These are phyloP conservation scores for Aspergillus pseudoterreus DNA, from an alignment of 2,329 filamentous ascomycete species.

Conservation along the genomic window DNA sequence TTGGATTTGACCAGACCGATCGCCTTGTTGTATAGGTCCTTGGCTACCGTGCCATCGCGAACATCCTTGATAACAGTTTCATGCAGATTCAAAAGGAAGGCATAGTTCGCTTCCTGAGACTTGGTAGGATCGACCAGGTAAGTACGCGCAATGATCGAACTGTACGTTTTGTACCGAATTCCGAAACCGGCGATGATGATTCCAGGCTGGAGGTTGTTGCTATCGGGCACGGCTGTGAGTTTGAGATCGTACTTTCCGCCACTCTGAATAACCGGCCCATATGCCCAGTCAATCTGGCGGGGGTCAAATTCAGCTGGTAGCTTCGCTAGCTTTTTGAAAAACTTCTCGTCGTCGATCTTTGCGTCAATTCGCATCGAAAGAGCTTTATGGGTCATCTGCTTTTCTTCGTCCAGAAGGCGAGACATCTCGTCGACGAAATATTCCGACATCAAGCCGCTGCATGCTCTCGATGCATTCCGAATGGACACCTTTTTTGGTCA, in stretches of 20 bases:
- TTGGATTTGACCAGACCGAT: slow-evolving; percentile 75
- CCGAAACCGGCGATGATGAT: slow-evolving; percentile 92
- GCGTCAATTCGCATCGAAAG: slow-evolving; percentile 83
- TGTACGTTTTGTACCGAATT: slow-evolving; percentile 92
- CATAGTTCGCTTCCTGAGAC: slow-evolving; percentile 90
- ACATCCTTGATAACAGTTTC: slow-evolving; percentile 88
- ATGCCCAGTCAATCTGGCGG: slow-evolving; percentile 86
- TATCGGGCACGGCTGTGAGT: slow-evolving; percentile 72
- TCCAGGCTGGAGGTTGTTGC: slow-evolving; percentile 80
- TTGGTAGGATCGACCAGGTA: slow-evolving; percentile 98
- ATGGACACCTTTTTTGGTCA: slow-evolving; percentile 65
- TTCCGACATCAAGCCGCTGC: slow-evolving; percentile 88
- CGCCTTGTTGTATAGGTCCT: slow-evolving; percentile 90
- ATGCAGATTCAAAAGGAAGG: slow-evolving; percentile 78
- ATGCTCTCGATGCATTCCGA: slow-evolving; percentile 89
- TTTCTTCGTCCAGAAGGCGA: slow-evolving; percentile 88
- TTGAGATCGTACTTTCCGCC: slow-evolving; percentile 92
- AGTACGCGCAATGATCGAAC: slow-evolving; percentile 84
- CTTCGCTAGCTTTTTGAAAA: slow-evolving; percentile 81
- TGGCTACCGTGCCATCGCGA: slow-evolving; percentile 77
- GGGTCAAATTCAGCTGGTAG: slow-evolving; percentile 84
- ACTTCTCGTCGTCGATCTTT: slow-evolving; percentile 90
- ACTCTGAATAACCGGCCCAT: slow-evolving; percentile 87
- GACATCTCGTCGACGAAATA: slow-evolving; percentile 99
- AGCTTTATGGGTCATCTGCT: slow-evolving; percentile 87